Evolutionary conservation across 169 alveolate genomes (phyloP), one percentile per base, ranked within the genome.

Genomic region (Pseudocohnilembus persalinus): DNA sequence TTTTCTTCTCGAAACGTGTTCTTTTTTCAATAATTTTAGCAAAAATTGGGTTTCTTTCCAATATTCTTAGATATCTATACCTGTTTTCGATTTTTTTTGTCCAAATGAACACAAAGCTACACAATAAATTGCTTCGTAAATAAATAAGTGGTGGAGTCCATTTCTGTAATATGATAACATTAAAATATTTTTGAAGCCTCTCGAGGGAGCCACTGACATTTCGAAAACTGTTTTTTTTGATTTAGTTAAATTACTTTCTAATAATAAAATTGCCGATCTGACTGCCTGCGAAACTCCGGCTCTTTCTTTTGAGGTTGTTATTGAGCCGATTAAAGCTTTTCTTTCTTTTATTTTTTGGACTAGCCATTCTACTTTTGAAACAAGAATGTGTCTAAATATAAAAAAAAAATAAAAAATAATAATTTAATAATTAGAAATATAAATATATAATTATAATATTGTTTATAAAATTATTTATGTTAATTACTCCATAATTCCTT

Each of bases 141-240:
- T 65, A 87, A 94, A 94, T 30, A 91, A 63, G 49, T 92, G 94
- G 27, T 84, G 81, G 31, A 94, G 29, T 35, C 84, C 65, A 81
- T 94, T 94, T 81, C 95, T 91, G 79, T 94, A 94, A 73, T 89
- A 90, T 68, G 91, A 77, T 30, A 94, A 86, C 83, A 92, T 82
- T 34, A 92, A 76, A 64, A 92, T 88, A 81, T 92, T 94, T 77
- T 94, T 94, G 83, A 92, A 92, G 85, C 92, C 97, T 15, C 74
- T 72, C 29, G 85, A 84, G 1, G 92, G 91, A 28, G 86, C 85
- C 27, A 94, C 89, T 76, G 88, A 81, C 0, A 93, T 91, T 49
- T 92, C 94, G 74, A 94, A 92, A 20, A 91, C 88, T 64, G 91
- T 95, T 72, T 88, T 91, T 81, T 91, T 91, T 28, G 83, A 83